phyloP scores from a whole-genome alignment of 495 filamentous ascomycete species.

The Tuber microsphaerosporum region DNA sequence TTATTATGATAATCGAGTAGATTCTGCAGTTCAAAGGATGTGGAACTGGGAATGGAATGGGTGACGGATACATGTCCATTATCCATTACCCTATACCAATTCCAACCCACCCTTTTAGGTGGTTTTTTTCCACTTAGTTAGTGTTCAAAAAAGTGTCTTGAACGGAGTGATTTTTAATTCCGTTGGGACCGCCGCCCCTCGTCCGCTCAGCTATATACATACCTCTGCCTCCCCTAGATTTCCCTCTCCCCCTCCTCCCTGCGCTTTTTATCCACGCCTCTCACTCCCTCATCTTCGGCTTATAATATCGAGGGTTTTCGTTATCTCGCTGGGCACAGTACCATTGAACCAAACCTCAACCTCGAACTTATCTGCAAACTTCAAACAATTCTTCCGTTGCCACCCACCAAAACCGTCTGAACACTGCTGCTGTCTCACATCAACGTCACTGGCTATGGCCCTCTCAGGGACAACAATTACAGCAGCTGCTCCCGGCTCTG shows the following conservation, averaged over 20 bases:
- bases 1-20: too few relatives aligned
- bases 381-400: neutral
- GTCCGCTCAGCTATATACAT: conserved; percentile 6
- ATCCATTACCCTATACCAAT: neutral
- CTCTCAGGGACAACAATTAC: neutral
- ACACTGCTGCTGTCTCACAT: conserved; percentile 1
- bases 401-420: neutral
- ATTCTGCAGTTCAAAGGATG: neutral
- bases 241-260: neutral
- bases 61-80: neutral
- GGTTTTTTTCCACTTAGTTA: neutral
- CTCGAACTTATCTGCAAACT: neutral
- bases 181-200: neutral
- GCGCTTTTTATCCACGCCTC: neutral
- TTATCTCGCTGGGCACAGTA: neutral
- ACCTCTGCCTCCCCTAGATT: neutral
- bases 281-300: neutral
- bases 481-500: neutral
- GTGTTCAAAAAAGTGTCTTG: neutral
- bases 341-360: neutral
- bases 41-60: neutral
- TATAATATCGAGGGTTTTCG: neutral
- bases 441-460: neutral
- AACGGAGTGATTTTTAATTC: neutral
- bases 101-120: neutral